These are phyloP conservation scores for Canavalia ensiformis DNA, from an alignment of 306 rosid species.

Conservation along the genomic window DNA sequence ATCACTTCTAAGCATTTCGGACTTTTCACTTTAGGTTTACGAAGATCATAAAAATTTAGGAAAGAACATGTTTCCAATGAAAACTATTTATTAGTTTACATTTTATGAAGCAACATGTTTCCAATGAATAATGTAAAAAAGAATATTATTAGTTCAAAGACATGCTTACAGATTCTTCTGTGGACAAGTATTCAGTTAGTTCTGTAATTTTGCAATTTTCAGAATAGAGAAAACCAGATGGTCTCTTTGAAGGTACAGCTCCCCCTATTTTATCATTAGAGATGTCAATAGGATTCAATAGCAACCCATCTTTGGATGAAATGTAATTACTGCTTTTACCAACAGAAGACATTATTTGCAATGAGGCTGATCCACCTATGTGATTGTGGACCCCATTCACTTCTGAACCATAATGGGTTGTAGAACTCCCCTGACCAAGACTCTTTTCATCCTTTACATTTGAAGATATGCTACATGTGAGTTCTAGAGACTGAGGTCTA, in stretches of 20 bases:
- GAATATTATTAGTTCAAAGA: constrained; percentile 25
- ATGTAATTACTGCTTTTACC: constrained; percentile 48
- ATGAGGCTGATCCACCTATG: constrained; percentile 39
- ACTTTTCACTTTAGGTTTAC: constrained; percentile 7
- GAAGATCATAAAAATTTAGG: constrained; percentile 19
- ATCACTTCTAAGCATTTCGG: constrained; percentile 7
- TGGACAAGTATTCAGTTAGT: constrained; percentile 50
- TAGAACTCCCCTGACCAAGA: constrained; percentile 42
- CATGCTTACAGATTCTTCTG: constrained; percentile 63
- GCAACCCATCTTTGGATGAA: constrained; percentile 52
- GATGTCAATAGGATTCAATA: constrained; percentile 48
- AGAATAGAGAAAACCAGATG: constrained; percentile 42
- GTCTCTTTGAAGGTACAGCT: constrained; percentile 44
- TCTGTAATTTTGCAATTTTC: constrained; percentile 46
- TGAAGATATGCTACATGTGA: constrained; percentile 47
- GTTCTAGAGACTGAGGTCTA: constrained; percentile 56
- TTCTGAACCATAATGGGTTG: constrained; percentile 45
- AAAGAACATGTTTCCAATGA: constrained; percentile 28
- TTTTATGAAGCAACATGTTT: constrained; percentile 29
- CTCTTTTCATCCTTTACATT: constrained; percentile 48
- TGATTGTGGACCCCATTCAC: constrained; percentile 37
- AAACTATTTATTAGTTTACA: constrained; percentile 7
- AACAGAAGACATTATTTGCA: constrained; percentile 40
- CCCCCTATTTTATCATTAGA: constrained; percentile 48
- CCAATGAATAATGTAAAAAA: constrained; percentile 21